Evolutionary conservation across 1,139 yeast genomes (phyloP), one percentile per base, ranked within the genome.

Genomic region (Lizanozyma gosingica): DNA sequence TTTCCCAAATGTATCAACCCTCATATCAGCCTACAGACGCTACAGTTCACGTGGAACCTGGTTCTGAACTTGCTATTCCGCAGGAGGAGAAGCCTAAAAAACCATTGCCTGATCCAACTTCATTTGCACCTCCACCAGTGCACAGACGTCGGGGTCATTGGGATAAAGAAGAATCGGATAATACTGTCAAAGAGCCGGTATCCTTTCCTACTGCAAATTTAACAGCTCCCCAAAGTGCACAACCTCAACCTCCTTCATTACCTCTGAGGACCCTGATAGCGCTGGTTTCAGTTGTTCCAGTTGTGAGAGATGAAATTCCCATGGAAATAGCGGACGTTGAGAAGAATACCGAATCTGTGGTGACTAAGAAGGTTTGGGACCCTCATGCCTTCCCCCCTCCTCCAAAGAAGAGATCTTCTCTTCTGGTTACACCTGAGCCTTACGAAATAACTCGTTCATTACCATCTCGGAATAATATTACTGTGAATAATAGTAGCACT

Each of bases 101-200:
- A 16, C 60, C 59, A 2, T 46, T 56, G 8, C 61, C 64, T 1
- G 67, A 62, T 40, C 57, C 64, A 2, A 49, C 56, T 1, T 47
- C 53, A 33, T 62, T 65, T 52, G 60, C 65, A 1, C 67, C 70
- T 8, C 71, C 71, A 4, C 71, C 71, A 2, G 46, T 60, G 15
- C 65, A 55, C 40, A 53, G 45, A 43, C 51, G 41, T 18, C 42
- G 59, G 17, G 53, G 51, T n/a, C 27, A 6, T 11, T 11, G 11
- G 29, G 11, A 22, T 22, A 22, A 22, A 6, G 9, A 22, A 22
- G n/a, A n/a, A n/a, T n/a, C n/a, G n/a, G n/a, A n/a, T n/a, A n/a
- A n/a, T n/a, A n/a, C n/a, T n/a, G n/a, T n/a, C n/a, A n/a, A n/a
- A n/a, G n/a, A n/a, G n/a, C n/a, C n/a, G n/a, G n/a, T n/a, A n/a